A percentile compares a stretch with the other conserved stretches of the same genome.
Evolutionary conservation across 1,139 yeast genomes (phyloP).

Genomic region (Zygoascus sp.): DNA sequence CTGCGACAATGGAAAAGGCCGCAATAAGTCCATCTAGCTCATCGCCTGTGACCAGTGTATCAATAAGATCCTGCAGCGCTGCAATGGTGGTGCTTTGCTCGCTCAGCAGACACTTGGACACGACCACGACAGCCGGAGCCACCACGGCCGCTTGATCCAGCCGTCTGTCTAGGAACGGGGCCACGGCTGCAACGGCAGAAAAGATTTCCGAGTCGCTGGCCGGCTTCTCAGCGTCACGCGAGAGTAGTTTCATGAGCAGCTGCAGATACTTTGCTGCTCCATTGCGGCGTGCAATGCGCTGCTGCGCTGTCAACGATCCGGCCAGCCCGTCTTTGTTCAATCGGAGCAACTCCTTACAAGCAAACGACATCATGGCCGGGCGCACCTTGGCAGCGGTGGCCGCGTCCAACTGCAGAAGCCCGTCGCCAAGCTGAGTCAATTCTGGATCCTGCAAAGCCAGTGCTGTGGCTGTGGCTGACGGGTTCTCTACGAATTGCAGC

Average conservation of each 20-base stretch:
- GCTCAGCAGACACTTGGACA: slow-evolving; percentile 6
- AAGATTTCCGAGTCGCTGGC: neutral
- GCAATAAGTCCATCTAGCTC: slow-evolving; percentile 9
- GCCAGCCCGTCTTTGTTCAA: neutral
- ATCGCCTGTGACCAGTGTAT: slow-evolving; percentile 13
- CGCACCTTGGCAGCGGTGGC: neutral
- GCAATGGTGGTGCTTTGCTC: slow-evolving; percentile 1
- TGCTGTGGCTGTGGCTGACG: neutral
- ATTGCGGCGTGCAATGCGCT: neutral
- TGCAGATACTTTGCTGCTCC: neutral
- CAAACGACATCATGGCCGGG: neutral
- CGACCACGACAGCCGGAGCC: slow-evolving; percentile 7
- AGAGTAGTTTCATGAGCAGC: slow-evolving; percentile 5
- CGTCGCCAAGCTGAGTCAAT: neutral
- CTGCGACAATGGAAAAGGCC: slow-evolving; percentile 57
- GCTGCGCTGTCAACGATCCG: too few relatives aligned
- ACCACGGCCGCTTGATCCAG: slow-evolving; percentile 1
- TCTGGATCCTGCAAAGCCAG: neutral
- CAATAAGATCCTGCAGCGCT: slow-evolving; percentile 7
- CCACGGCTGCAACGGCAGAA: slow-evolving; percentile 2
- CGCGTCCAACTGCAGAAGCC: neutral
- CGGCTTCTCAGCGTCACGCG: neutral
- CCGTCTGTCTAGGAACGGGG: slow-evolving; percentile 9
- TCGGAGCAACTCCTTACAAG: neutral
- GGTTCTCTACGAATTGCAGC: neutral